Base-by-base conservation (phyloP, 495 filamentous ascomycete species). In the Hypoxylon fragiforme region DNA sequence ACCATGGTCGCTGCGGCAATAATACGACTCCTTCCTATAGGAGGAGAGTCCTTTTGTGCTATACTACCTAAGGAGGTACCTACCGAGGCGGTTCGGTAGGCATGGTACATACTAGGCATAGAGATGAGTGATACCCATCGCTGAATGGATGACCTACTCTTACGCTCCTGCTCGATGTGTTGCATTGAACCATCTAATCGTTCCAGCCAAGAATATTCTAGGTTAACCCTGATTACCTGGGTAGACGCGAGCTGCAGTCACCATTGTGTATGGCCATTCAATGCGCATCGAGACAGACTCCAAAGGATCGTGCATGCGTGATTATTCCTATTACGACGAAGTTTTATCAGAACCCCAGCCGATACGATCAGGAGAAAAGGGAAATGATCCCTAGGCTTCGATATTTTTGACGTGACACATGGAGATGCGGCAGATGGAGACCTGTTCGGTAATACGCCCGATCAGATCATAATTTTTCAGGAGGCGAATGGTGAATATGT, bases 261-360 rank as follows among this genome's bases (percentile, higher is more conserved):
- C 34, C 16, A 43, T 57, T 39, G 32, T 21, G 39, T 50, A 44
- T 16, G 32, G 32, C 40, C 32, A 32, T 50, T 44, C 53, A 22
- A 21, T 38, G 53, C 34, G 44, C 32, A 37, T 50, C 45, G 20
- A 30, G 21, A 34, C 38, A 22, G 44, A 32, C 38, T 18, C 22
- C 38, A 39, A 50, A 50, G 39, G 39, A 45, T 57, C 40, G n/a
- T 40, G 46, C 34, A 57, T 57, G 45, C 39, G 45, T 44, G 45
- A 57, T 57, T 44, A 44, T 44, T 31, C 38, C 18, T 15, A 20
- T 30, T 36, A 50, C 53, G 14, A 39, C 44, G 24, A 19, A 41
- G 24, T 8, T 28, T 39, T 31, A 31, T 36, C 18, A 42, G 18
- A 11, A 32, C 41, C 41, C 5, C 19, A 16, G 24, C 24, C 9